A percentile compares a stretch with the other conserved stretches of the same genome.
Evolutionary conservation across 768 basidiomycete genomes (phyloP).

Genomic region (Suillus sp.): DNA sequence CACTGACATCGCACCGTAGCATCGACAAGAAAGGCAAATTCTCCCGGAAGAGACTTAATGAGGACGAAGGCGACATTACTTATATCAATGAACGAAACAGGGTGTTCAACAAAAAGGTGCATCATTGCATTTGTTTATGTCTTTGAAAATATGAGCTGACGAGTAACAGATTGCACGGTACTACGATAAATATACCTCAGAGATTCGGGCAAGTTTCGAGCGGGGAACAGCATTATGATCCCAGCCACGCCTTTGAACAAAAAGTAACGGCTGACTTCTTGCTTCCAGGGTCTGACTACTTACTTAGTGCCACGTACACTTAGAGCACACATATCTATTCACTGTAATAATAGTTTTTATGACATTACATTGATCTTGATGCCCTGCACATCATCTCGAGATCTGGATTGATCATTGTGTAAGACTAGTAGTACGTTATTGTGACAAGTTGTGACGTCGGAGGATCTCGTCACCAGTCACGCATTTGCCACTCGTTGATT

Average conservation of each 20-base stretch:
- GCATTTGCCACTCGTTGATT: background rate
- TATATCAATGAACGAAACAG: conserved; percentile 99
- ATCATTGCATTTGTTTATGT: conserved; percentile 13
- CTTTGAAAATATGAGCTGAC: conserved; percentile 6
- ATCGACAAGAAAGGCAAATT: conserved; percentile 90
- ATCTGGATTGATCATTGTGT: background rate
- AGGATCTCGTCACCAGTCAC: background rate
- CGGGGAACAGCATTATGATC: conserved; percentile 84
- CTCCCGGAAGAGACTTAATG: conserved; percentile 86
- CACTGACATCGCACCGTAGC: conserved; percentile 40
- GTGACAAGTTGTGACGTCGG: background rate
- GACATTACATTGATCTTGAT: background rate
- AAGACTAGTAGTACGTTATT: background rate
- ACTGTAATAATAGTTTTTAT: background rate
- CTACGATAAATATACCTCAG: conserved; percentile 95
- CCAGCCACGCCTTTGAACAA: background rate
- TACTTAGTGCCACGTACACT: background rate
- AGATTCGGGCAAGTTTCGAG: conserved; percentile 97
- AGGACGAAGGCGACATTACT: conserved; percentile 94
- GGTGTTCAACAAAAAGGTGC: conserved; percentile 96
- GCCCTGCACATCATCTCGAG: background rate
- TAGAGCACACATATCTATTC: background rate
- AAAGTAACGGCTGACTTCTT: background rate
- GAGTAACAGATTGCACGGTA: conserved; percentile 81
- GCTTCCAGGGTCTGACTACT: background rate